These are phyloP conservation scores for Brasenia schreberi DNA, from an alignment of 164 flowering plant genomes.

Conservation along the genomic window DNA sequence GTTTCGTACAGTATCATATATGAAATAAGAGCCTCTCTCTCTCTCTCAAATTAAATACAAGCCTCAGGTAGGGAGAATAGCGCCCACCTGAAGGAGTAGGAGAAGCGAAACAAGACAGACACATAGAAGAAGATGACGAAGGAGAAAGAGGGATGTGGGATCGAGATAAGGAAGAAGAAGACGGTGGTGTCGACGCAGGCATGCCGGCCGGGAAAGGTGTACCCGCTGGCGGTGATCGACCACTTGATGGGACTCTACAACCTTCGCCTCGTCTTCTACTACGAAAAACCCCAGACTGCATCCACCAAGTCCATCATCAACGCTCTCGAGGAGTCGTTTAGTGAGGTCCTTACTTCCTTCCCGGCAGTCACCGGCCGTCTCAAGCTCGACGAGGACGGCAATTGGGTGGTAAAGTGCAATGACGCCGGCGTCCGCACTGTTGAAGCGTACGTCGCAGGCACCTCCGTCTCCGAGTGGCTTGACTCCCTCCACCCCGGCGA, in stretches of 20 bases:
- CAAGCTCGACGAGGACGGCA: conserved; percentile 24
- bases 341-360: conserved; percentile 32
- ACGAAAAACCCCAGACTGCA: conserved; percentile 11
- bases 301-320: conserved; percentile 10
- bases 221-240: conserved; percentile 34
- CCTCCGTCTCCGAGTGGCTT: conserved; percentile 60
- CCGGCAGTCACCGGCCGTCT: conserved; percentile 60
- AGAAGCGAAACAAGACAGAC: no score
- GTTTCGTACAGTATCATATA: no score
- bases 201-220: conserved; percentile 25
- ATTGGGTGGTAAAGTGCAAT: conserved; percentile 55
- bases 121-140: no score
- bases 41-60: no score
- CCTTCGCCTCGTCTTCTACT: conserved; percentile 49
- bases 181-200: conserved; percentile 82
- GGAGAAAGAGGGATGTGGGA: background rate
- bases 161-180: conserved; percentile 9
- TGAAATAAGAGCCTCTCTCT: no score
- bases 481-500: conserved; percentile 29
- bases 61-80: no score
- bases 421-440: conserved; percentile 64
- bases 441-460: conserved; percentile 34
- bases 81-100: no score
- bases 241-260: conserved; percentile 49
- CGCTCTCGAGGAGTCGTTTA: conserved; percentile 25